Evolutionary conservation across 2,329 filamentous ascomycete genomes (phyloP).

Genomic region (Penicillium frequentans): DNA sequence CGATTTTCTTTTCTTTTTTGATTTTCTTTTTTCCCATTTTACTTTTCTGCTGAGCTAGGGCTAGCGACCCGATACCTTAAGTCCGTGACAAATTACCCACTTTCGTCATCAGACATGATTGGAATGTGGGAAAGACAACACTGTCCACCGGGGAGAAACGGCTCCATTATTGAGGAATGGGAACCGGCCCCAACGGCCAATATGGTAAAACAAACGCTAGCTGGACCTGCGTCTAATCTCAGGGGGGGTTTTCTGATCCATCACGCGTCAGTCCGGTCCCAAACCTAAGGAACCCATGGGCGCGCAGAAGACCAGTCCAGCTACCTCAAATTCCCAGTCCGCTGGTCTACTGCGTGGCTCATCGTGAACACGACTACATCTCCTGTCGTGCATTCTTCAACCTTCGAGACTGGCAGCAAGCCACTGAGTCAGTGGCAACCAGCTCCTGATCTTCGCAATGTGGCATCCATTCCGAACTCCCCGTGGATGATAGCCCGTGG

Average conservation of each 20-base stretch:
- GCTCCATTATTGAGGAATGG: background rate
- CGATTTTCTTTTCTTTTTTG: background rate
- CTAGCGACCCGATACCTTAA: background rate
- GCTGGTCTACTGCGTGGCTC: background rate
- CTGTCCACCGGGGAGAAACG: background rate
- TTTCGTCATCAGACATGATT: slow-evolving; percentile 12
- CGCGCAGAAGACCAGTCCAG: slow-evolving; percentile 1
- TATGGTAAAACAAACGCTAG: slow-evolving; percentile 2
- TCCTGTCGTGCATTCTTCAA: slow-evolving; percentile 5
- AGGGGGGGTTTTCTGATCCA: slow-evolving; percentile 26
- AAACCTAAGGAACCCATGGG: slow-evolving; percentile 9
- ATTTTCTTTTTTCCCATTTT: background rate
- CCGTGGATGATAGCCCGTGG: background rate
- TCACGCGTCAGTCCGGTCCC: slow-evolving; percentile 31
- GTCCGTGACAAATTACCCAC: slow-evolving; percentile 10
- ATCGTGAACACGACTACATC: background rate
- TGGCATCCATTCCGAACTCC: background rate
- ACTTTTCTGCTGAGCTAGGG: background rate
- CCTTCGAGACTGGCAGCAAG: background rate
- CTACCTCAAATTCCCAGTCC: background rate
- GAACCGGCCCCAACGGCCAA: background rate
- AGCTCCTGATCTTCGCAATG: background rate
- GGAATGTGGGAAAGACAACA: slow-evolving; percentile 11
- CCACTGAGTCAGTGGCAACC: slow-evolving; percentile 7
- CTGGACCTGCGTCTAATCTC: slow-evolving; percentile 14